Conservation (phyloP, 139 green algal species). For the Tetraselmis chui region DNA sequence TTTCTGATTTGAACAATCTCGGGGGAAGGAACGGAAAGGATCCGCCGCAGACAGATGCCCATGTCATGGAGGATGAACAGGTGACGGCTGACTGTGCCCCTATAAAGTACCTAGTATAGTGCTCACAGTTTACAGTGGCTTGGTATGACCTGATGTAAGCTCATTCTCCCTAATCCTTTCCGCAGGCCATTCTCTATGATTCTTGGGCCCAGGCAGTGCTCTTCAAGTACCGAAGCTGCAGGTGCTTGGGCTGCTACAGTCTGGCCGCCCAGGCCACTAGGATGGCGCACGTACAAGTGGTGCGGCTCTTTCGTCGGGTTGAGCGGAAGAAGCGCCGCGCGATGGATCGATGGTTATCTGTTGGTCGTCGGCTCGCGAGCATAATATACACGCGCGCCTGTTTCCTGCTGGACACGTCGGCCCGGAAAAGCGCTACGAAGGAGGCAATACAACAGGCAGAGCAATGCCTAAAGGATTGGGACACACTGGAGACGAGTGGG, state of each 20-base stretch:
- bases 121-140: too few relatives aligned
- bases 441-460: conserved; percentile 47
- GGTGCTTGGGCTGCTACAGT: conserved; percentile 52
- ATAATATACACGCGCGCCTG: conserved; percentile 53
- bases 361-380: conserved; percentile 38
- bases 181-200: conserved; percentile 53
- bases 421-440: conserved; percentile 36
- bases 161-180: neutral
- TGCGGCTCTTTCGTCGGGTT: conserved; percentile 36
- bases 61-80: conserved; percentile 48
- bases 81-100: neutral
- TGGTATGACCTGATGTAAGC: too few relatives aligned
- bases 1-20: neutral
- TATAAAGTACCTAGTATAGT: too few relatives aligned
- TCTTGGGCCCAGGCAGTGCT: conserved; percentile 61
- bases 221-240: conserved; percentile 54
- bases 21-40: neutral
- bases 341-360: conserved; percentile 22
- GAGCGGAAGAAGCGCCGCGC: conserved; percentile 25
- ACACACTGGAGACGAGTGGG: conserved; percentile 36
- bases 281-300: conserved; percentile 39
- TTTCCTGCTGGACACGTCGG: conserved; percentile 59
- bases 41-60: conserved; percentile 4
- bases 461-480: conserved; percentile 66
- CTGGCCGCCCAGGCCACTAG: conserved; percentile 47